phyloP scores from a whole-genome alignment of 805 yeast genomes.

The Myxozyma mucilagina region DNA sequence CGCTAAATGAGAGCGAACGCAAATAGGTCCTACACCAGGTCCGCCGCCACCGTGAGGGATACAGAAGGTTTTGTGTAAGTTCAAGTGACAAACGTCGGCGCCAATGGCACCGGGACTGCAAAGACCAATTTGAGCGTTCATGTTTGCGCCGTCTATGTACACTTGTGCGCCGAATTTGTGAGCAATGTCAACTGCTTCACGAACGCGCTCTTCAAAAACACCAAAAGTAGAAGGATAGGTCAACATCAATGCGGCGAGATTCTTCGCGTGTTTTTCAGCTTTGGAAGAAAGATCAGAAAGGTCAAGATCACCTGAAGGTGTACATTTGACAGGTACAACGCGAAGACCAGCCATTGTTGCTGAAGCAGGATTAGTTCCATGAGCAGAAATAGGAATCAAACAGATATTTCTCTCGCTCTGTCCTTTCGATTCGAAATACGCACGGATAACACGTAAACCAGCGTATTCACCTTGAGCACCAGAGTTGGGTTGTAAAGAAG shows the following conservation, averaged over 20 bases:
- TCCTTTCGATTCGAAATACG: slow-evolving; percentile 70
- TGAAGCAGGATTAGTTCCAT: slow-evolving; percentile 98
- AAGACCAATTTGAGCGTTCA: slow-evolving; percentile 98
- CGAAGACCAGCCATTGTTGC: slow-evolving; percentile 96
- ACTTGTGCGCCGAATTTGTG: slow-evolving; percentile 92
- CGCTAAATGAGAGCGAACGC: slow-evolving; percentile 78
- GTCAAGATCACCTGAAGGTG: slow-evolving; percentile 82
- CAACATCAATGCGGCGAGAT: slow-evolving; percentile 89
- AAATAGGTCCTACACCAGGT: slow-evolving; percentile 98
- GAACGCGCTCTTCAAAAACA: slow-evolving; percentile 88
- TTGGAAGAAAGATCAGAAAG: slow-evolving; percentile 70
- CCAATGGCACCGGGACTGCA: slow-evolving; percentile 98
- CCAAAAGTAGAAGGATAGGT: slow-evolving; percentile 98
- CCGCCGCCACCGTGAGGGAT: slow-evolving; percentile 99
- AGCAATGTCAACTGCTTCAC: slow-evolving; percentile 78
- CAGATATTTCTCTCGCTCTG: slow-evolving; percentile 78
- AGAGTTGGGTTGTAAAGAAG: slow-evolving; percentile 93
- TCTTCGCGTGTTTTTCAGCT: slow-evolving; percentile 65
- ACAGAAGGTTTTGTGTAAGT: slow-evolving; percentile 95
- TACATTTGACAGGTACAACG: slow-evolving; percentile 89
- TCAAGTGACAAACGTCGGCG: slow-evolving; percentile 97
- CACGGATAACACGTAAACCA: slow-evolving; percentile 82
- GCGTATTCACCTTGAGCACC: slow-evolving; percentile 99
- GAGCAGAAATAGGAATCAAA: slow-evolving; percentile 95
- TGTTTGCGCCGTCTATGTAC: slow-evolving; percentile 96